Evolutionary conservation across 306 rosid genomes (phyloP).

Genomic region (Morella rubra): DNA sequence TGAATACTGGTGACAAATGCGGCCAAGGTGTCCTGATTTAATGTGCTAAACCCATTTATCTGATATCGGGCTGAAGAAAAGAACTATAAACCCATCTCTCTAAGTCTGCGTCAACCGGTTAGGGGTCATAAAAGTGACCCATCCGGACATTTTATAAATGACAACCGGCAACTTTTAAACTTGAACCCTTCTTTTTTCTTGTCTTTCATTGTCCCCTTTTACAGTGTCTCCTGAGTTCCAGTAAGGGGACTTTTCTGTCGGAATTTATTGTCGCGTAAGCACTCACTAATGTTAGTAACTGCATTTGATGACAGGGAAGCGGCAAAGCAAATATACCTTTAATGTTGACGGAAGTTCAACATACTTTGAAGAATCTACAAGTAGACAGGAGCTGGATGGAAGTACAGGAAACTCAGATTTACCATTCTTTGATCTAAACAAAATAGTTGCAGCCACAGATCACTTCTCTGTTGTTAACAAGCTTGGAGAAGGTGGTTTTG

Average conservation of each 20-base stretch:
- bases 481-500: slow-evolving; percentile 55
- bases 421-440: slow-evolving; percentile 35
- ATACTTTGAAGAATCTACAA: neutral
- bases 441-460: slow-evolving; percentile 45
- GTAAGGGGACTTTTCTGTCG: too few relatives aligned
- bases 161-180: too few relatives aligned
- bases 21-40: neutral
- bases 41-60: too few relatives aligned
- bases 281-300: neutral
- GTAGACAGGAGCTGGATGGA: neutral
- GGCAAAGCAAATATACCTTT: neutral
- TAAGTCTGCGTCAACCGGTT: too few relatives aligned
- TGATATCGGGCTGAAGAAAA: too few relatives aligned
- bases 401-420: slow-evolving; percentile 17
- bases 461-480: slow-evolving; percentile 40
- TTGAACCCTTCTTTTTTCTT: too few relatives aligned
- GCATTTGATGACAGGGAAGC: neutral
- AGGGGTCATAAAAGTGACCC: too few relatives aligned
- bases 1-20: neutral
- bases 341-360: neutral
- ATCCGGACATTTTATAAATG: too few relatives aligned
- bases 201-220: too few relatives aligned
- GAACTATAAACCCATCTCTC: too few relatives aligned
- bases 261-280: too few relatives aligned
- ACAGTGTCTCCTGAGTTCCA: too few relatives aligned